A percentile compares a stretch with the other conserved stretches of the same genome.
Conservation (phyloP, 768 basidiomycete genomes). For the Xerocomellus chrysenteron region DNA sequence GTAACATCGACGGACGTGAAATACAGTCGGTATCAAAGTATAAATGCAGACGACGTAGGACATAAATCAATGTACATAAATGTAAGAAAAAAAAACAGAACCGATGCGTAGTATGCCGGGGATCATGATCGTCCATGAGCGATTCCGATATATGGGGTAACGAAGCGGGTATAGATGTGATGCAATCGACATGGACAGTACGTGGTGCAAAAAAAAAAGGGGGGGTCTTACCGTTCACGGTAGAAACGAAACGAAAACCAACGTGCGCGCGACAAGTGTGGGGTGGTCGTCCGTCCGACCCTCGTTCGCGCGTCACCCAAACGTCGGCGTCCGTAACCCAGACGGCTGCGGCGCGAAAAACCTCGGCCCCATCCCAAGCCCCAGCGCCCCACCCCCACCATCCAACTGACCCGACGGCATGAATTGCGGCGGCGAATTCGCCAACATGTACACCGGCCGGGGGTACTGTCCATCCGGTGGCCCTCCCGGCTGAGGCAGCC, state of each 20-base stretch:
- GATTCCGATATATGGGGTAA: not conserved
- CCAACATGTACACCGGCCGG: slow-evolving; percentile 31
- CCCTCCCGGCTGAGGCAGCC: slow-evolving; percentile 31
- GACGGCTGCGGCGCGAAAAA: slow-evolving; percentile 27
- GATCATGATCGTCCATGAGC: not conserved
- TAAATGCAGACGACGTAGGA: not conserved
- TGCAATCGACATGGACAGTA: not conserved
- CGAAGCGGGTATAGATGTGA: not conserved
- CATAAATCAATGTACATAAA: not conserved
- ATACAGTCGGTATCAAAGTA: too few species aligned
- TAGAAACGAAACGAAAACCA: not conserved
- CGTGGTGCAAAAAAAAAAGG: too few species aligned
- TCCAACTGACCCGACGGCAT: slow-evolving; percentile 17
- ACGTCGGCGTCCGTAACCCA: slow-evolving; percentile 26
- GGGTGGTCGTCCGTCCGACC: not conserved
- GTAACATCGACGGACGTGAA: too few species aligned
- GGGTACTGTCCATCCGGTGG: slow-evolving; percentile 22
- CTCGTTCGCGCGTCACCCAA: slow-evolving; percentile 15
- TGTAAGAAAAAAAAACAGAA: not conserved
- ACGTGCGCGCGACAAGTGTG: not conserved
- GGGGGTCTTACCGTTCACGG: not conserved
- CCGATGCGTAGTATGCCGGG: not conserved
- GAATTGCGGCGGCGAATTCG: slow-evolving; percentile 27
- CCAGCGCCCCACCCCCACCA: slow-evolving; percentile 1
- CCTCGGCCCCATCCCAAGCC: slow-evolving; percentile 10